These are phyloP conservation scores for Chlamydomonas applanata DNA, from an alignment of 139 green algal genomes.

Conservation along the genomic window DNA sequence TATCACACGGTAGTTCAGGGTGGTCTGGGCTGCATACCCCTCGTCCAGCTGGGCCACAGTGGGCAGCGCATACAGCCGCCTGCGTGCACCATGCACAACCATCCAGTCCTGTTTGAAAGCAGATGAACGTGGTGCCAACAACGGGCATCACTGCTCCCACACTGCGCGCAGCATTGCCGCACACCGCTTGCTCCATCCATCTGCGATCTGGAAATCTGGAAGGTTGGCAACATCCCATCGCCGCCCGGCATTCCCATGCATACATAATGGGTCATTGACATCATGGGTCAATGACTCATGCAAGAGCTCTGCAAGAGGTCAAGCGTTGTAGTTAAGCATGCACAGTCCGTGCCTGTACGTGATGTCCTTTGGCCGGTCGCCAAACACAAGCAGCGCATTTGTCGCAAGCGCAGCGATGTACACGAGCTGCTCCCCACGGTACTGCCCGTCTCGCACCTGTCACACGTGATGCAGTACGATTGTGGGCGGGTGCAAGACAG, in stretches of 20 bases:
- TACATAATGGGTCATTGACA: no score
- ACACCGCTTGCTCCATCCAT: no score
- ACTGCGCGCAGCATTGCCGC: no score
- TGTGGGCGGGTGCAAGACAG: no score
- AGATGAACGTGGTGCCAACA: not conserved
- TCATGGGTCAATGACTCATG: no score
- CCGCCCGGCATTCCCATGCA: no score
- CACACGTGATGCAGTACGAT: slow-evolving; percentile 23
- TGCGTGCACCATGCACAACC: slow-evolving; percentile 6
- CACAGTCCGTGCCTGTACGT: slow-evolving; percentile 71
- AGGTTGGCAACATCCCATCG: no score
- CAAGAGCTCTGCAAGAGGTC: no score
- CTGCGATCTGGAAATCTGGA: no score
- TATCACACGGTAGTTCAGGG: slow-evolving; percentile 23
- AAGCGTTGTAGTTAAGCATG: no score
- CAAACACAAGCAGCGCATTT: slow-evolving; percentile 62
- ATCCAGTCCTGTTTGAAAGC: not conserved
- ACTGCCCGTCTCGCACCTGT: slow-evolving; percentile 20
- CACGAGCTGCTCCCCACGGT: slow-evolving; percentile 73
- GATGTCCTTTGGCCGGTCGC: slow-evolving; percentile 73
- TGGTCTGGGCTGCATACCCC: slow-evolving; percentile 12
- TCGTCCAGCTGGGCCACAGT: slow-evolving; percentile 15
- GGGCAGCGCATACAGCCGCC: slow-evolving; percentile 24
- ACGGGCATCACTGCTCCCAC: not conserved
- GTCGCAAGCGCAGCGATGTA: slow-evolving; percentile 71